Conservation (phyloP, 148 eudicot genomes). For the Chenopodium quinoa region DNA sequence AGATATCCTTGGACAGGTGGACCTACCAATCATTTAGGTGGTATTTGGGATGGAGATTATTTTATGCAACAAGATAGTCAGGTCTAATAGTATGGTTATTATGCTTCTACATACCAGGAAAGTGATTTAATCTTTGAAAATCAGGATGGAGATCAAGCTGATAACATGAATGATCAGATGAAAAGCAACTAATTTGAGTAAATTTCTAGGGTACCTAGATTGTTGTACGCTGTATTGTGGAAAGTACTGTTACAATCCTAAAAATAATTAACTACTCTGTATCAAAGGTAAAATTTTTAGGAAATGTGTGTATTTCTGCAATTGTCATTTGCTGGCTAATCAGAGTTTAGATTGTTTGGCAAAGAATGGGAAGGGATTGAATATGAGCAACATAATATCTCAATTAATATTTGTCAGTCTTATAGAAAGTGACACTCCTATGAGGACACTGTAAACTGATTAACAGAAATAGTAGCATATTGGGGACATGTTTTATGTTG, state of each 20-base stretch:
- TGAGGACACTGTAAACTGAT: not conserved
- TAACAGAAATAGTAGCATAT: too few species aligned
- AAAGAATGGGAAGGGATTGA: not conserved
- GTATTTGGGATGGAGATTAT: not conserved
- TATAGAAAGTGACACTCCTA: not conserved
- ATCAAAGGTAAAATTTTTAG: not conserved
- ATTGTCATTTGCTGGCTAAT: not conserved
- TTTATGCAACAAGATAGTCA: not conserved
- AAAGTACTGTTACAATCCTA: not conserved
- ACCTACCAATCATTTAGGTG: conserved; percentile 1
- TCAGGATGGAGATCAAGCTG: not conserved
- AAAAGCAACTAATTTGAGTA: not conserved
- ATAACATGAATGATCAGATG: not conserved
- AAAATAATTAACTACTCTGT: not conserved
- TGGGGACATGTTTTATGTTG: conserved; percentile 1
- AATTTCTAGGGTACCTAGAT: not conserved
- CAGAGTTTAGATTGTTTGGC: conserved; percentile 1
- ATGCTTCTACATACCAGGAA: not conserved
- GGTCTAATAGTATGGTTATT: not conserved
- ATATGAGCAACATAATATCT: not conserved
- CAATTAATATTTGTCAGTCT: not conserved
- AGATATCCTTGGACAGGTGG: not conserved
- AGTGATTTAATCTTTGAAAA: not conserved
- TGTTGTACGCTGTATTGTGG: not conserved
- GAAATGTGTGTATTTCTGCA: not conserved